These are phyloP conservation scores for Boletus huronensis DNA, from an alignment of 768 basidiomycete genomes.

Conservation along the genomic window DNA sequence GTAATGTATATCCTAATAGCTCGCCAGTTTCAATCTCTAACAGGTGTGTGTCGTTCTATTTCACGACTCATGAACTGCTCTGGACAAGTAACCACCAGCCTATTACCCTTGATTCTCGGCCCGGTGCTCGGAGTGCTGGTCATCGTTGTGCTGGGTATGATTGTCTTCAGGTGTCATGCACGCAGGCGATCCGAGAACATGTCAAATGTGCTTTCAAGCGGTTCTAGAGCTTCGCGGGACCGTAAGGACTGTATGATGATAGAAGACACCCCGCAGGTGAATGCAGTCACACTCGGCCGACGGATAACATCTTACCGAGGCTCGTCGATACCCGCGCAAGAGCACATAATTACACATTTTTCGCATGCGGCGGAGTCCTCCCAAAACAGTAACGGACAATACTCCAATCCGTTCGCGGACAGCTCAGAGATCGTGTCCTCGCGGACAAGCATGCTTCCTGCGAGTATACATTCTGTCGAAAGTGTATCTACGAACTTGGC, in stretches of 20 bases:
- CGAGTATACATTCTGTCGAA: conserved; percentile 5
- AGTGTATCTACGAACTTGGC: conserved; percentile 7
- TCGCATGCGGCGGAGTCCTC: conserved; percentile 7
- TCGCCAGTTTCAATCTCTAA: not conserved
- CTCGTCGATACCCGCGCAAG: not conserved
- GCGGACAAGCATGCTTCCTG: conserved; percentile 3
- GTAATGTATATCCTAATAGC: not conserved
- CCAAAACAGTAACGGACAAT: conserved; percentile 5
- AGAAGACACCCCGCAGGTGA: not conserved
- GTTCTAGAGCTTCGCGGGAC: not conserved
- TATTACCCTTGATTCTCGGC: conserved; percentile 11
- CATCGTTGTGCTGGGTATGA: conserved; percentile 4
- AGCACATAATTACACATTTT: not conserved
- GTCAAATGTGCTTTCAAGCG: not conserved
- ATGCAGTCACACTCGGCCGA: not conserved
- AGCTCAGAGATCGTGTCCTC: conserved; percentile 7
- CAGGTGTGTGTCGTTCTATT: conserved; percentile 8
- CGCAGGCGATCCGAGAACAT: not conserved
- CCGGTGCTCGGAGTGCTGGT: conserved; percentile 4
- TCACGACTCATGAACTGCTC: not conserved
- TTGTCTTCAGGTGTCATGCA: conserved; percentile 2
- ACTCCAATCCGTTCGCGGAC: conserved; percentile 20
- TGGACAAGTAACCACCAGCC: conserved; percentile 7
- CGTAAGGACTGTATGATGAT: not conserved
- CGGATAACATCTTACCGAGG: not conserved